Base-by-base conservation (phyloP, 73 alveolate species). In the Uronychia binucleata region DNA sequence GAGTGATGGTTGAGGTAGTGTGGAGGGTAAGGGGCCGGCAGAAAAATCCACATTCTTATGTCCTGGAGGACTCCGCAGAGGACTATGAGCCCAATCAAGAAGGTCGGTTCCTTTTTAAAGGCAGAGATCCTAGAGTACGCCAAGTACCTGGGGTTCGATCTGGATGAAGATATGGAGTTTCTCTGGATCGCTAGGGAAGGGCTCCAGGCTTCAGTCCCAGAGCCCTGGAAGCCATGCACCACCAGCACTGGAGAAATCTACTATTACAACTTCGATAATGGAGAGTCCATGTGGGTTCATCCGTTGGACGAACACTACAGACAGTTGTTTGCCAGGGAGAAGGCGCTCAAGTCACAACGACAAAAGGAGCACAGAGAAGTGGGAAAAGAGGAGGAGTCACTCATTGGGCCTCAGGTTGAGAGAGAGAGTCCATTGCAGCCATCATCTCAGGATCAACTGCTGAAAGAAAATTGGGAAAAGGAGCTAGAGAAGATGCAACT, bases 21-120 rank as follows among this genome's bases (percentile, higher is more conserved):
- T n/a, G n/a, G n/a, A n/a, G n/a, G n/a, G n/a, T n/a, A n/a, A n/a
- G n/a, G n/a, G n/a, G n/a, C n/a, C n/a, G n/a, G n/a, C n/a, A n/a
- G n/a, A n/a, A n/a, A n/a, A n/a, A n/a, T n/a, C n/a, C n/a, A n/a
- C n/a, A n/a, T 46, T 46, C 67, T 46, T 46, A 46, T 5, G 67
- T 46, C n/a, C 67, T 46, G n/a, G 19, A 19, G 5, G 67, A 46
- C 19, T 5, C 5, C 30, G 98, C 88, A 59, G 96, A 93, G 60
- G 91, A 83, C 78, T 93, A 93, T 57, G 96, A 93, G 79, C 98
- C 98, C 0, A 84, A 93, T 1, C 57, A 57, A n/a, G 95, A 89
- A 46, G n/a, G n/a, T n/a, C n/a, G n/a, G n/a, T n/a, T n/a, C n/a
- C n/a, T n/a, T n/a, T n/a, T n/a, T n/a, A 57, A 57, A 57, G 75